Percentiles rank a stretch among this genome's conserved stretches.
Conservation (phyloP, 176 grass and related monocot species). For the Pontederia crassipes region DNA sequence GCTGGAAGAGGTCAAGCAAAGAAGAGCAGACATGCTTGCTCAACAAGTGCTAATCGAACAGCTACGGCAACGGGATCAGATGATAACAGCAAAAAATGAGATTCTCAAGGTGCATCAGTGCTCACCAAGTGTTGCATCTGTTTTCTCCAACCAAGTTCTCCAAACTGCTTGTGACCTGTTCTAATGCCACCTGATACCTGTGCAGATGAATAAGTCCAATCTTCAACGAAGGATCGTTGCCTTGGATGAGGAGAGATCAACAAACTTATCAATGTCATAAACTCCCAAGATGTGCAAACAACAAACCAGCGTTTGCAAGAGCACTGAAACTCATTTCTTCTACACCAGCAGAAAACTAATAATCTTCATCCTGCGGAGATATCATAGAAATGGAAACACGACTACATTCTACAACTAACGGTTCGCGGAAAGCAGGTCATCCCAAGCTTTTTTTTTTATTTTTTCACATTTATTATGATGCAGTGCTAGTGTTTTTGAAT, state of each 20-base stretch:
- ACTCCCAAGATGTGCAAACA: conserved; percentile 4
- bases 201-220: conserved; percentile 65
- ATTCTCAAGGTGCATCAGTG: conserved; percentile 47
- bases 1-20: conserved; percentile 60
- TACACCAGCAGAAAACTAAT: too few relatives aligned
- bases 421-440: too few relatives aligned
- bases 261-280: conserved; percentile 28
- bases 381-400: too few relatives aligned
- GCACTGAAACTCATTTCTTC: neutral
- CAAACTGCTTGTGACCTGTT: too few relatives aligned
- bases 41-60: conserved; percentile 51
- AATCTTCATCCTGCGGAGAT: too few relatives aligned
- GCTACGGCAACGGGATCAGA: conserved; percentile 60
- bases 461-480: too few relatives aligned
- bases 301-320: neutral
- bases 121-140: neutral
- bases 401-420: too few relatives aligned
- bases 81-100: conserved; percentile 54
- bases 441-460: too few relatives aligned
- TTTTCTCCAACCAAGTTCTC: too few relatives aligned
- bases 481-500: too few relatives aligned
- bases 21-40: conserved; percentile 41
- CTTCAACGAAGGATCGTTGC: conserved; percentile 56
- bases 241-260: conserved; percentile 38
- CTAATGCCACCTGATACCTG: conserved; percentile 3